A percentile compares a stretch with the other conserved stretches of the same genome.
phyloP scores from a whole-genome alignment of 495 filamentous ascomycete genomes.

The Xylaria nigripes region DNA sequence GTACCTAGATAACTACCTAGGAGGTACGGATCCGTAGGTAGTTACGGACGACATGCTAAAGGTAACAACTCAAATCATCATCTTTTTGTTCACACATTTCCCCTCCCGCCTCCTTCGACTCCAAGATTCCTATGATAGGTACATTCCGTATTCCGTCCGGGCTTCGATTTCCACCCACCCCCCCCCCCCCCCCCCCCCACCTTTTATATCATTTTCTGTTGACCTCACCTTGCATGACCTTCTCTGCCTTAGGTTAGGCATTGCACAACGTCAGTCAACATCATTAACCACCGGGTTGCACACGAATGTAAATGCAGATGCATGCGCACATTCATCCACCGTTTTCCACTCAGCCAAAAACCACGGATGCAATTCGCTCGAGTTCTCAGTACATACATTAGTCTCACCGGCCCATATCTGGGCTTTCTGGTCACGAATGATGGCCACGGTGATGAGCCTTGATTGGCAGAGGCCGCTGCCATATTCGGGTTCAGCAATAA shows the following conservation, averaged over 20 bases:
- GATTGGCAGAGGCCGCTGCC: neutral
- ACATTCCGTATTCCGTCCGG: neutral
- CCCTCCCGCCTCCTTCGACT: no score
- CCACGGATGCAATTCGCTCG: neutral
- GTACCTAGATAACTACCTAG: no score
- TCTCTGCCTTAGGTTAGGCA: neutral
- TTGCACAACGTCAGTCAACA: neutral
- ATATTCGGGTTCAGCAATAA: neutral
- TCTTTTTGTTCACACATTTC: no score
- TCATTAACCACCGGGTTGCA: neutral
- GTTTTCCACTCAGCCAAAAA: neutral
- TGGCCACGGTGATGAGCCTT: neutral
- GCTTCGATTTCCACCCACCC: neutral
- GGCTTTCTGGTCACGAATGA: neutral
- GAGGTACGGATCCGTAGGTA: no score
- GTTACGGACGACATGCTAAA: no score
- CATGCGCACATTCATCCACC: neutral
- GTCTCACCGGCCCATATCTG: neutral
- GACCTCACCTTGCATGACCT: neutral
- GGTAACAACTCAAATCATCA: neutral
- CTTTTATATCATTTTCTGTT: neutral
- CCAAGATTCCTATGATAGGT: no score
- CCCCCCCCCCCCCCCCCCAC: no score
- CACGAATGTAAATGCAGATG: neutral
- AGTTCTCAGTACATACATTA: neutral